Evolutionary conservation across 305 asterid genomes (phyloP), one percentile per base, ranked within the genome.

Genomic region (Salvia sclarea): DNA sequence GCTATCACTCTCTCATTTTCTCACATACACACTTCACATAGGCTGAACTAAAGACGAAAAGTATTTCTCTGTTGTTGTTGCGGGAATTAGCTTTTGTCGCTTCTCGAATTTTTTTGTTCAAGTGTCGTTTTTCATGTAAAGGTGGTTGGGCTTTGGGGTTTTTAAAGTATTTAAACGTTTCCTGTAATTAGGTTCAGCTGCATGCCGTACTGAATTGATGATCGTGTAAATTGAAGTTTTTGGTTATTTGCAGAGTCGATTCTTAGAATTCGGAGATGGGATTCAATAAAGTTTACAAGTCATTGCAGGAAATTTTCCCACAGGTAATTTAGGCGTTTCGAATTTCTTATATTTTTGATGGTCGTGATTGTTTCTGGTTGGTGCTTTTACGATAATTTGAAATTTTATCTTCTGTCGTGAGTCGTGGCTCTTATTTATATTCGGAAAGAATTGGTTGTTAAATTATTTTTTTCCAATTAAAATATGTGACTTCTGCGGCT

Each of bases 301-400:
- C 79, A 3, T 76, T 92, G 81, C 79, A 56, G 84, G 98, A 87
- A 43, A 24, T 92, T 58, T 92, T 87, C 66, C 98, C 96, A 0
- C 88, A 87, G 94, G 96, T 89, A 79, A 67, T 47, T 70, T 50
- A 5, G 49, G 61, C 28, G 16, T 69, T 49, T 55, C 22, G 7
- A 20, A 6, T 24, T 61, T 25, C 30, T 3, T 0, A 4, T 38
- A 60, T 21, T 38, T 54, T 44, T 53, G 24, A 40, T 24, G n/a
- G 55, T n/a, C 18, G 28, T 38, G 10, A 16, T 52, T 25, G 48
- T 28, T 72, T 38, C 43, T 6, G 69, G 47, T 14, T 70, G 17
- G 22, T 45, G 14, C 49, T 58, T 44, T 58, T 12, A 14, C 54
- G 38, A 22, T 53, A 2, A 10, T 9, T 3, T 53, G 66, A 37